A percentile compares a stretch with the other conserved stretches of the same genome.
Evolutionary conservation across 208 protist species (phyloP).

Genomic region (Porcisia deanei): DNA sequence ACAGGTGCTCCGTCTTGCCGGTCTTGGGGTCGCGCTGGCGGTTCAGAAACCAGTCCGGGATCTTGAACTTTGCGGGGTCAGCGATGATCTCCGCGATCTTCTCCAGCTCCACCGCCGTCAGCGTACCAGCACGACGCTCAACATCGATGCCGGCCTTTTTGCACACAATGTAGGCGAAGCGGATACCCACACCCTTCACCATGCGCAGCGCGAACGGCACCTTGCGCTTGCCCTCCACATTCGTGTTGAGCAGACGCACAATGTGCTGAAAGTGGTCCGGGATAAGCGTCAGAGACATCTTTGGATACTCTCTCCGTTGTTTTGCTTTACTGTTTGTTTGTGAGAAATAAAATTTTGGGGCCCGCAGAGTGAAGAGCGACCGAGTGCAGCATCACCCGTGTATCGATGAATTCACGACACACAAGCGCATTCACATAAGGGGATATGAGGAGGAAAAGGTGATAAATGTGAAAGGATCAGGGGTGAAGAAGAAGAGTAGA

Average conservation of each 20-base stretch:
- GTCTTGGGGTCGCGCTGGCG: slow-evolving; percentile 98
- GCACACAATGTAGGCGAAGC: slow-evolving; percentile 98
- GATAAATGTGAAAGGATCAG: neutral
- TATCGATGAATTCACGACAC: neutral
- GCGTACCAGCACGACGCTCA: slow-evolving; percentile 95
- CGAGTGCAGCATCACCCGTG: neutral
- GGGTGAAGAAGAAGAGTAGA: neutral
- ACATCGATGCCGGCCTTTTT: slow-evolving; percentile 99
- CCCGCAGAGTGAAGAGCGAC: neutral
- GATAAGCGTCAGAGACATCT: slow-evolving; percentile 51
- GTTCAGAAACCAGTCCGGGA: slow-evolving; percentile 99
- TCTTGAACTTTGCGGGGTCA: slow-evolving; percentile 99
- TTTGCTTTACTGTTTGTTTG: neutral
- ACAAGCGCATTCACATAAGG: neutral
- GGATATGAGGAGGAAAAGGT: neutral
- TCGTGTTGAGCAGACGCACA: slow-evolving; percentile 99
- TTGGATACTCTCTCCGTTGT: slow-evolving; percentile 15
- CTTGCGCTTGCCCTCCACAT: slow-evolving; percentile 98
- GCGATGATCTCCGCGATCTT: slow-evolving; percentile 97
- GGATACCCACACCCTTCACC: slow-evolving; percentile 99
- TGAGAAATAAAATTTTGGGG: neutral
- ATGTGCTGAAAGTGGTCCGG: slow-evolving; percentile 98
- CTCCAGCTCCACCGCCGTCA: slow-evolving; percentile 96
- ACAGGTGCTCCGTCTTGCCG: slow-evolving; percentile 97
- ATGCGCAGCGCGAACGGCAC: slow-evolving; percentile 97